These are phyloP conservation scores for Smittium culicis DNA, from an alignment of 371 early-diverging fungal genomes.

Conservation along the genomic window DNA sequence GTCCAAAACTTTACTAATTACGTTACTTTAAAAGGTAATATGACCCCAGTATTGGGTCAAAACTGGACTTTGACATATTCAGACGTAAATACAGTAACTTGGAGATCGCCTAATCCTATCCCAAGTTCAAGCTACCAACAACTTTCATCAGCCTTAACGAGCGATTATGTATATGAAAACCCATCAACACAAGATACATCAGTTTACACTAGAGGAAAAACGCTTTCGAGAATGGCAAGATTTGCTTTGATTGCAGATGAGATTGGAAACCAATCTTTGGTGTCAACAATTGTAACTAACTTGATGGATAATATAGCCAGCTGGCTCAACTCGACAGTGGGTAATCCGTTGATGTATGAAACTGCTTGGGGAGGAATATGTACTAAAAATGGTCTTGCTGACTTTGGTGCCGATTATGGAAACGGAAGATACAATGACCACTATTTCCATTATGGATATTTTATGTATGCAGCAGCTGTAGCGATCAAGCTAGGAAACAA, in stretches of 20 bases:
- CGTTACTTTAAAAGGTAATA: conserved; percentile 45
- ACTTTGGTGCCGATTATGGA: conserved; percentile 37
- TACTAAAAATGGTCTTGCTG: conserved; percentile 33
- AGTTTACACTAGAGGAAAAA: conserved; percentile 59
- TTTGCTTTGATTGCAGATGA: conserved; percentile 46
- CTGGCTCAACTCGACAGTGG: conserved; percentile 38
- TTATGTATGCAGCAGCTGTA: conserved; percentile 46
- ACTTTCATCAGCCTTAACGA: conserved; percentile 27
- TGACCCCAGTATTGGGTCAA: conserved; percentile 41
- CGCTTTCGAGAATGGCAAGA: conserved; percentile 47
- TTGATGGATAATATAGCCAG: conserved; percentile 29
- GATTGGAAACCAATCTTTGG: conserved; percentile 21
- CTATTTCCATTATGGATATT: conserved; percentile 69
- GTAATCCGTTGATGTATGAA: conserved; percentile 46
- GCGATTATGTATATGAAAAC: conserved; percentile 20
- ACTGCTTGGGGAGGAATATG: conserved; percentile 47
- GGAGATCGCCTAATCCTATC: conserved; percentile 20
- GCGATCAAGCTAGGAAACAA: conserved; percentile 38
- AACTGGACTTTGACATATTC: conserved; percentile 41
- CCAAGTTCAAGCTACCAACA: conserved; percentile 19
- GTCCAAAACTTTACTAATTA: conserved; percentile 23
- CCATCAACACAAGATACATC: conserved; percentile 14
- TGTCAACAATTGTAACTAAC: conserved; percentile 31
- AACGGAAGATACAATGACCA: conserved; percentile 53
- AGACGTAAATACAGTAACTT: conserved; percentile 18